Evolutionary conservation across 768 basidiomycete species (phyloP).

Genomic region (Boletus patriciae): DNA sequence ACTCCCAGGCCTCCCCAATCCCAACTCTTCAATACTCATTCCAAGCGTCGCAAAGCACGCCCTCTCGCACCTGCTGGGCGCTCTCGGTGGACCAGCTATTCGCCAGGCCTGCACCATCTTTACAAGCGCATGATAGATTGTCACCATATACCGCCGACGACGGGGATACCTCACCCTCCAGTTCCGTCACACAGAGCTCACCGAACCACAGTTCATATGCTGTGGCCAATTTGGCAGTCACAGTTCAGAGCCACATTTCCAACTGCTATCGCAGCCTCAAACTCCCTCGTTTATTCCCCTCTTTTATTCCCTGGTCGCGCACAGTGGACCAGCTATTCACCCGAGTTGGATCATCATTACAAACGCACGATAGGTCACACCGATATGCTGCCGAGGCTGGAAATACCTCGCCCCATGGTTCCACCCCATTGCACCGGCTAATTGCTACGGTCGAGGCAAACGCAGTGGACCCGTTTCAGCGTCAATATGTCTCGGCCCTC

Average conservation of each 20-base stretch:
- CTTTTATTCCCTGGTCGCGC: background rate
- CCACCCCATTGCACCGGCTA: too few species aligned
- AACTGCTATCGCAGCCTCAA: conserved; percentile 13
- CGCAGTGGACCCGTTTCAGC: conserved; percentile 11
- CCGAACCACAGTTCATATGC: background rate
- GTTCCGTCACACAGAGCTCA: background rate
- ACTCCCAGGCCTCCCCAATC: background rate
- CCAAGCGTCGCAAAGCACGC: background rate
- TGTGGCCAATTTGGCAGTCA: background rate
- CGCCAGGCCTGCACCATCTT: background rate
- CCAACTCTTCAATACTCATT: conserved; percentile 8
- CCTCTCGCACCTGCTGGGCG: background rate
- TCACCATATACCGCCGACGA: background rate
- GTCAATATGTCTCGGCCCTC: conserved; percentile 9
- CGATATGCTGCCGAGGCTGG: too few species aligned
- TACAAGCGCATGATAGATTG: background rate
- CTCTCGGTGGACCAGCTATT: background rate
- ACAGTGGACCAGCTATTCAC: background rate
- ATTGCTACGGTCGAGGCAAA: background rate
- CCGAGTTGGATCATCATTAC: conserved; percentile 1
- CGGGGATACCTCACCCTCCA: too few species aligned
- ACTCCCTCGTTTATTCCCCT: background rate
- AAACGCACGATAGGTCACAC: background rate
- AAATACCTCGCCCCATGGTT: too few species aligned
- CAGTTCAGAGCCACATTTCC: background rate